Percentiles rank a stretch among this genome's conserved stretches.
These are phyloP conservation scores for Coemansia sp. DNA, from an alignment of 371 early-diverging fungal genomes.

Conservation along the genomic window DNA sequence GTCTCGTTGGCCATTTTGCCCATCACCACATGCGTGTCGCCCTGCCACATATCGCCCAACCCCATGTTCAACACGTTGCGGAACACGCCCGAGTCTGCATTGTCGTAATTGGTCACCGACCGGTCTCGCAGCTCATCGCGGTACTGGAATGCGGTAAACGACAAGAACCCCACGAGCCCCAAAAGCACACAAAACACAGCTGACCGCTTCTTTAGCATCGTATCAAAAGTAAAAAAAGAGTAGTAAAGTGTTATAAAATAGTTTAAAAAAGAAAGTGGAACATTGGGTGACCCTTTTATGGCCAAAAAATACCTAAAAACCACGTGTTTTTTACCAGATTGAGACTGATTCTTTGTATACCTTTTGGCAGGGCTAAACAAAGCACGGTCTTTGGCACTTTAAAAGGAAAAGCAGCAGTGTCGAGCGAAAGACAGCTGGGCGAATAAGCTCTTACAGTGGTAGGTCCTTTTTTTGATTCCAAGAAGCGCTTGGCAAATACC, in stretches of 20 bases:
- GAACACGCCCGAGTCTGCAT: conserved; percentile 22
- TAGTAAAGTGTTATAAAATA: neutral
- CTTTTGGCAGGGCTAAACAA: neutral
- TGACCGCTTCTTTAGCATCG: conserved; percentile 28
- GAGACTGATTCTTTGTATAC: no score
- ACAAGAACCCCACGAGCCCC: conserved; percentile 20
- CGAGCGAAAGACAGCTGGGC: neutral
- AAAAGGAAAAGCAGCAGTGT: neutral
- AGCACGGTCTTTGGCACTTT: neutral
- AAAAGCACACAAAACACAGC: conserved; percentile 13
- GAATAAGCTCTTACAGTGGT: neutral
- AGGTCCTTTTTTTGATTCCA: neutral
- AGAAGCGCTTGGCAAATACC: neutral
- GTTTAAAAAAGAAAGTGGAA: neutral
- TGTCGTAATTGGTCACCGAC: conserved; percentile 26
- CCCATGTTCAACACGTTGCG: conserved; percentile 30
- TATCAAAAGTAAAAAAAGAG: neutral
- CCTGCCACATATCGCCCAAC: conserved; percentile 26
- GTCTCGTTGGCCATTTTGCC: conserved; percentile 79
- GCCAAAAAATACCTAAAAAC: neutral
- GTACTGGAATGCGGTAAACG: conserved; percentile 31
- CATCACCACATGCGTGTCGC: conserved; percentile 64
- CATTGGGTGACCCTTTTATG: neutral
- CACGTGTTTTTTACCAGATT: neutral
- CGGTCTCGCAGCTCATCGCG: conserved; percentile 45